Evolutionary conservation across 371 early-diverging fungal species (phyloP).

Genomic region (Funneliformis caledonium): DNA sequence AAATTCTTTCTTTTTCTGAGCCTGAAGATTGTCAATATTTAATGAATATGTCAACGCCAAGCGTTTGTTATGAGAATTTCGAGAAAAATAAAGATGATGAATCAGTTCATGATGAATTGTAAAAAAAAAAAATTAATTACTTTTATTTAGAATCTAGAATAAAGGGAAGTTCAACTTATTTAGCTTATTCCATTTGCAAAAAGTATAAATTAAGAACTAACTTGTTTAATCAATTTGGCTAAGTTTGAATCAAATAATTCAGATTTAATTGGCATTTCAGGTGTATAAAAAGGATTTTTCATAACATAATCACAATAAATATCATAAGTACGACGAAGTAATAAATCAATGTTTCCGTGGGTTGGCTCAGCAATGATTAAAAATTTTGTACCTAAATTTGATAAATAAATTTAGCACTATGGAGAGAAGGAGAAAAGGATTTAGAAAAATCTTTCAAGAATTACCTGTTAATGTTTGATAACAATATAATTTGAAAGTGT

Average conservation of each 20-base stretch:
- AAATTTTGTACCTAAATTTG: conserved; percentile 86
- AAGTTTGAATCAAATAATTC: conserved; percentile 92
- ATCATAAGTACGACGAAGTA: conserved; percentile 82
- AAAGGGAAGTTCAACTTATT: no score
- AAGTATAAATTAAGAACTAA: conserved; percentile 10
- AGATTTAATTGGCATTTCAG: conserved; percentile 98
- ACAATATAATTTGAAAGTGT: conserved; percentile 89
- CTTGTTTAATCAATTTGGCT: conserved; percentile 67
- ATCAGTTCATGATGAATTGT: neutral
- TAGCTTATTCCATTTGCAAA: no score
- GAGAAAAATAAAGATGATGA: neutral
- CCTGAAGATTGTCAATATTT: conserved; percentile 94
- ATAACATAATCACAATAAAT: conserved; percentile 96
- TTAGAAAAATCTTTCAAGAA: neutral
- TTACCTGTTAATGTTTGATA: conserved; percentile 92
- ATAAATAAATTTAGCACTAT: neutral
- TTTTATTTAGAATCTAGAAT: no score
- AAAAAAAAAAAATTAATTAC: neutral
- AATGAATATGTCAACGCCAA: conserved; percentile 73
- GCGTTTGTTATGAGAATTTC: conserved; percentile 60
- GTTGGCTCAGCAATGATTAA: conserved; percentile 83
- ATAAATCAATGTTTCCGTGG: conserved; percentile 71
- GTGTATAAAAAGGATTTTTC: conserved; percentile 98
- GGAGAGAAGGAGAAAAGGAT: neutral
- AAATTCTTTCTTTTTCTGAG: conserved; percentile 76